Percentiles rank a stretch among this genome's conserved stretches.
Evolutionary conservation across 2,329 filamentous ascomycete genomes (phyloP).

Genomic region (Diplocarpon mali): DNA sequence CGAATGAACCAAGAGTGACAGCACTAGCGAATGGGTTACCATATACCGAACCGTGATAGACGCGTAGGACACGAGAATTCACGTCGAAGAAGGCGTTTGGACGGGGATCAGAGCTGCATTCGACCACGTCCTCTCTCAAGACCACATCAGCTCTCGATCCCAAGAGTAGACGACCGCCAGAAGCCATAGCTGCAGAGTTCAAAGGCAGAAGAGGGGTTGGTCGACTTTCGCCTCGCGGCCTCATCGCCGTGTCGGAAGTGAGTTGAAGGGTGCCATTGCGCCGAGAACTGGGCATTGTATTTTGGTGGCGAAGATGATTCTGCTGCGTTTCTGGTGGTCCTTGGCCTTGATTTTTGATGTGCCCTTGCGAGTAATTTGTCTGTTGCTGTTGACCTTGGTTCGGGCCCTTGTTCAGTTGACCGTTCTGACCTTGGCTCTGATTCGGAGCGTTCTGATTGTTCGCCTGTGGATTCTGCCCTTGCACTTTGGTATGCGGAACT

Average conservation of each 20-base stretch:
- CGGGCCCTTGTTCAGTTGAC: not conserved
- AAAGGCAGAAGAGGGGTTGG: not conserved
- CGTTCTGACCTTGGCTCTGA: not conserved
- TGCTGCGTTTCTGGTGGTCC: not conserved
- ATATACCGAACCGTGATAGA: slow-evolving; percentile 47
- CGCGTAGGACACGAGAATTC: slow-evolving; percentile 39
- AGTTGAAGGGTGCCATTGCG: no score
- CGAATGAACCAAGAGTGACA: slow-evolving; percentile 31
- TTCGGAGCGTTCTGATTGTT: not conserved
- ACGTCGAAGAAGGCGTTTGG: slow-evolving; percentile 50
- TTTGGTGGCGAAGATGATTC: not conserved
- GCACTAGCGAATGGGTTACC: slow-evolving; percentile 41
- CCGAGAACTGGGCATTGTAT: no score
- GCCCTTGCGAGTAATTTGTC: not conserved
- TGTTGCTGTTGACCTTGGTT: not conserved
- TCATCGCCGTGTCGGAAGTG: no score
- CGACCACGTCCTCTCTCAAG: slow-evolving; percentile 44
- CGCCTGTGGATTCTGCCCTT: not conserved
- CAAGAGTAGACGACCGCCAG: not conserved
- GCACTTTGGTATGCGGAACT: not conserved
- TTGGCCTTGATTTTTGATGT: not conserved
- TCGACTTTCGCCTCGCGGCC: not conserved
- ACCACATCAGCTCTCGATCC: slow-evolving; percentile 28
- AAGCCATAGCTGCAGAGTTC: not conserved
- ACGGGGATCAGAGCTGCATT: slow-evolving; percentile 39